Evolutionary conservation across 2,329 filamentous ascomycete genomes (phyloP), one percentile per base, ranked within the genome.

Genomic region (Dactylella cylindrospora): DNA sequence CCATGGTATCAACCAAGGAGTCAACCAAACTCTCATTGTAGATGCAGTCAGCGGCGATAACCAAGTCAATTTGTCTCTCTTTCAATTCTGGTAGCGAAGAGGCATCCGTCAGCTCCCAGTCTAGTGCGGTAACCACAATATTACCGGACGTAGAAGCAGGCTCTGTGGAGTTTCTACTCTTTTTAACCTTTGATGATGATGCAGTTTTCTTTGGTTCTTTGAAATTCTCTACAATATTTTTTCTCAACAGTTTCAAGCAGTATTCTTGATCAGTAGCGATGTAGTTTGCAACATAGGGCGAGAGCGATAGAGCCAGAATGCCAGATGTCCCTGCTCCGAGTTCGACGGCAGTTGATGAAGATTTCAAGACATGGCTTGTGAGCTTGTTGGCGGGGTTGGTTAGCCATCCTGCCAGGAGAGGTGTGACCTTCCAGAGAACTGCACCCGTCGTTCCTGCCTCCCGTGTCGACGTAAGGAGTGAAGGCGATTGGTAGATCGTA

Each of bases 381-480:
- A 96, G 77, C 0, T 82, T 72, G 71, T 89, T 90, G 23, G 73
- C 70, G 1, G 78, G 72, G 2, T 79, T 78, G 26, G 83, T 77
- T 38, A 97, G 79, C 89, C 89, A 97, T 66, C 82, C 76, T 17
- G 90, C 88, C 70, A 97, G 84, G 36, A 83, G 76, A 6, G 90
- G 89, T 0, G 89, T 91, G 67, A 95, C 85, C 73, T 87, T 90
- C 93, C 93, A 98, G 6, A 97, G 77, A 13, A 95, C 90, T 86
- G 55, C 54, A 23, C 47, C 86, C 85, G 86, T 90, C 1, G 86
- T 90, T 1, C 85, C 86, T 9, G 79, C 84, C 22, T 81, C 79
- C 25, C 90, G 82, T 65, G 83, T 80, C 1, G 90, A 95, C 1
- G 83, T 84, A 29, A 98, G 79, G 7, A 97, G 78, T 7, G 83